phyloP scores from a whole-genome alignment of 139 green algal genomes.

The Pleodorina starrii region DNA sequence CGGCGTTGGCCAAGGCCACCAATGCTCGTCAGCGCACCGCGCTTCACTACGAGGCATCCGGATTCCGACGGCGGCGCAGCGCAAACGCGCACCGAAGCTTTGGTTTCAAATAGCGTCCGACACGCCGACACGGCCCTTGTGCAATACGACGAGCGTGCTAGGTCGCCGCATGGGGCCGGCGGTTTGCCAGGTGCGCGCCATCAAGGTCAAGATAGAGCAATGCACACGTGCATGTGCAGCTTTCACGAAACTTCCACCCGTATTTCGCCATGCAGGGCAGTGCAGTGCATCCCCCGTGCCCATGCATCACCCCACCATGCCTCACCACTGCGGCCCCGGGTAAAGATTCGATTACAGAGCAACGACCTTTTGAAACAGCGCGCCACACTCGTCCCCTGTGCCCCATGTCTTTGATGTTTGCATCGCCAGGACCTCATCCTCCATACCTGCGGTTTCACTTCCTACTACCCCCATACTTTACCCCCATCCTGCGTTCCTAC shows the following conservation, averaged over 20 bases:
- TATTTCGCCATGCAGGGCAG: no score
- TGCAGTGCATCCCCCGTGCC: no score
- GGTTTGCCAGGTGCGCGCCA: no score
- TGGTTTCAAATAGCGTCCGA: background rate
- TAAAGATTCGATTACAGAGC: background rate
- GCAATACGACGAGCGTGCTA: background rate
- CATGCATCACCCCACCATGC: no score
- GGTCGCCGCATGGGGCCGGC: no score
- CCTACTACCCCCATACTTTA: background rate
- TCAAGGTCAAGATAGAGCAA: no score
- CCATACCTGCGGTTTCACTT: no score
- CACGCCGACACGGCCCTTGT: background rate
- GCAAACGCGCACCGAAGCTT: background rate
- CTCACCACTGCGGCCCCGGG: no score
- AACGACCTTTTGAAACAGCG: background rate
- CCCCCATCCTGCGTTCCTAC: background rate
- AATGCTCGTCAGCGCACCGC: background rate
- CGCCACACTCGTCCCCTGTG: background rate
- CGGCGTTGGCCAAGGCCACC: background rate
- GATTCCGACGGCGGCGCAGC: background rate
- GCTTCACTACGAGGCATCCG: background rate
- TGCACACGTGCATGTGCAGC: no score
- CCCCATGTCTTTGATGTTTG: no score
- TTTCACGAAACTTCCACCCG: no score
- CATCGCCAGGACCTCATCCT: no score